phyloP scores from a whole-genome alignment of 1,284 basidiomycete genomes.

The Ceratobasidium sp. region DNA sequence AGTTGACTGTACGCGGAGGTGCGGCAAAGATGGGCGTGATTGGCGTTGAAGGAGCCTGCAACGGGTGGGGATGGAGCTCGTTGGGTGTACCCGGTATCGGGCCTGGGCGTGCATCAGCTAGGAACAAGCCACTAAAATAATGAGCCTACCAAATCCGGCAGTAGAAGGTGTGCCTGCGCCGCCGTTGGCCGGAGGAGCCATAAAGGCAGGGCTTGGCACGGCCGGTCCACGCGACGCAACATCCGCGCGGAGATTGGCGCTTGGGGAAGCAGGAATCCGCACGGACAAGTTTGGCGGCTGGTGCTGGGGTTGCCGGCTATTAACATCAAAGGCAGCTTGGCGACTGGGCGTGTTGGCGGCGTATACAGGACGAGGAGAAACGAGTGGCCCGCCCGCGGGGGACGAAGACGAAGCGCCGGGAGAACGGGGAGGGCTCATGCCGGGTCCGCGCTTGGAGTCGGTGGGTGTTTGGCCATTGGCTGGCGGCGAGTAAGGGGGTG shows the following conservation, averaged over 20 bases:
- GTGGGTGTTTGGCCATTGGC: conserved; percentile 14
- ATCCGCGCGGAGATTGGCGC: conserved; percentile 33
- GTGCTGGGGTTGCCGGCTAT: conserved; percentile 8
- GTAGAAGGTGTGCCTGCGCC: conserved; percentile 38
- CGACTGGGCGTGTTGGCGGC: conserved; percentile 33
- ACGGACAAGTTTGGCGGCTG: background rate
- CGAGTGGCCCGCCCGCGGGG: conserved; percentile 5
- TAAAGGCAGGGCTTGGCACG: conserved; percentile 29
- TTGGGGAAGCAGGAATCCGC: conserved; percentile 26
- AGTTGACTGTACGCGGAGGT: conserved; percentile 60
- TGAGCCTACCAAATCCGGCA: conserved; percentile 21
- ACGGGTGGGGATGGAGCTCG: conserved; percentile 66
- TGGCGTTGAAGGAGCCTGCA: conserved; percentile 75
- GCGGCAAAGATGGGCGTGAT: conserved; percentile 77
- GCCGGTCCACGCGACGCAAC: conserved; percentile 18
- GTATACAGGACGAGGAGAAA: conserved; percentile 29
- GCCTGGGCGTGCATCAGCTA: conserved; percentile 48
- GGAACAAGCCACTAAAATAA: conserved; percentile 45
- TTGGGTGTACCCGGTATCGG: conserved; percentile 47
- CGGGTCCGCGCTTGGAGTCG: conserved; percentile 1
- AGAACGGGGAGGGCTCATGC: background rate
- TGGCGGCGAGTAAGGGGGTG: conserved; percentile 32
- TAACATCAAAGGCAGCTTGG: conserved; percentile 24
- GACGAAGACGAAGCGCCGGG: background rate
- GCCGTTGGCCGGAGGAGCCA: conserved; percentile 33